These are phyloP conservation scores for Amoeboaphelidium protococcarum DNA, from an alignment of 371 early-diverging fungal species.

Conservation along the genomic window DNA sequence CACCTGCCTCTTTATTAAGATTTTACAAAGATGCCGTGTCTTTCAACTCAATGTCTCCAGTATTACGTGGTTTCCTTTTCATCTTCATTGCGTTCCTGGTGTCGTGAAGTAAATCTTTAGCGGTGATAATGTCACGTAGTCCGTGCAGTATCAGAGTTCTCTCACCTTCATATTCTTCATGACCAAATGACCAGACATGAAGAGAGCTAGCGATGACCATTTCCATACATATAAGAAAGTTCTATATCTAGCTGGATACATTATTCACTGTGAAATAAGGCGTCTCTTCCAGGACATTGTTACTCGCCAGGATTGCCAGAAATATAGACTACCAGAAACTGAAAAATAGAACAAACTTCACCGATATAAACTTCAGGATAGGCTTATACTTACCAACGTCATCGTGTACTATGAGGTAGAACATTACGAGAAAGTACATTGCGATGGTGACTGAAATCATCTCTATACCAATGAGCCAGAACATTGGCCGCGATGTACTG, in stretches of 20 bases:
- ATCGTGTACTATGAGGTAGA: slow-evolving; percentile 15
- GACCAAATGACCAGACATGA: slow-evolving; percentile 19
- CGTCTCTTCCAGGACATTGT: slow-evolving; percentile 11
- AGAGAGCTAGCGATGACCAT: slow-evolving; percentile 32
- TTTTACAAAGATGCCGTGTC: no score
- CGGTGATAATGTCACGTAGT: background rate
- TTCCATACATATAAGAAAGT: slow-evolving; percentile 27
- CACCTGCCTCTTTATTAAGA: no score
- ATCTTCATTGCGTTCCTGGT: background rate
- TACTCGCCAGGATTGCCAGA: slow-evolving; percentile 14
- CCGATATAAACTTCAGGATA: slow-evolving; percentile 19
- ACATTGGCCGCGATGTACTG: slow-evolving; percentile 20
- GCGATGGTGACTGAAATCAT: slow-evolving; percentile 23
- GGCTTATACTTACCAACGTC: slow-evolving; percentile 11
- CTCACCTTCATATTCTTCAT: slow-evolving; percentile 6
- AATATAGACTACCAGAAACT: slow-evolving; percentile 23
- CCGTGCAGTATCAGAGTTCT: background rate
- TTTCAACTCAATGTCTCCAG: background rate
- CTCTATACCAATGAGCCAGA: slow-evolving; percentile 23
- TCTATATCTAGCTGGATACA: slow-evolving; percentile 22
- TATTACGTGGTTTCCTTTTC: background rate
- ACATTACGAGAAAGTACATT: slow-evolving; percentile 14
- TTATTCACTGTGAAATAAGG: slow-evolving; percentile 19
- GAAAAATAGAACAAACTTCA: slow-evolving; percentile 25
- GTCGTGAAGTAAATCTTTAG: background rate